Evolutionary conservation across 2,329 filamentous ascomycete genomes (phyloP), one percentile per base, ranked within the genome.

Genomic region (Bisporella sp.): DNA sequence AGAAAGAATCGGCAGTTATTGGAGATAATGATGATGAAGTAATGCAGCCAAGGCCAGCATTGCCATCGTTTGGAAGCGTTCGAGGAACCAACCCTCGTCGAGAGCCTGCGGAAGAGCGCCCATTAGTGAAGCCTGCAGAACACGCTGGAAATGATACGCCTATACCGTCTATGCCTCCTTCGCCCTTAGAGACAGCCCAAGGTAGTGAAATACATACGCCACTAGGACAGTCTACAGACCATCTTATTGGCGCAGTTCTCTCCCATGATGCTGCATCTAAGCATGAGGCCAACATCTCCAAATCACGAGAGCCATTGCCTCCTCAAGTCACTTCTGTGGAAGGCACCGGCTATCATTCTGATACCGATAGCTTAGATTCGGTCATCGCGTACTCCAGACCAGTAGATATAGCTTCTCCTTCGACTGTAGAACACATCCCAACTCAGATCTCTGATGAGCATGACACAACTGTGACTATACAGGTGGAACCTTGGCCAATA

Each of bases 31-130:
- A 84, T 50, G 82, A 85, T 45, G 77, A 85, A 53, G 70, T 81
- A 11, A 88, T 89, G 84, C 81, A 81, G 57, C 87, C 87, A n/a
- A 73, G 85, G 32, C 85, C 87, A 5, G 82, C 81, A 1, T 69
- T 91, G 37, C 87, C 87, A 1, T 84, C 77, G 1, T 91, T 91
- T 65, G 86, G 86, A 13, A 90, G 87, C 60, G 74, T 91, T 28
- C 76, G 84, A 28, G 80, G 83, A 31, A 81, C 78, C 65, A 82
- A 81, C 65, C 78, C 78, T 6, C 43, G 41, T 33, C 74, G 70
- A 39, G 75, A 80, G 46, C 59, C 68, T 11, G 70, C 76, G 39
- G 69, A 74, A 21, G 84, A 84, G 59, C 72, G 81, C 2, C 73
- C 77, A 0, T 68, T 84, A 44, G 78, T 84, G 37, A 73, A 78